Conservation (phyloP, 2,329 filamentous ascomycete genomes). For the Claviceps capensis region DNA sequence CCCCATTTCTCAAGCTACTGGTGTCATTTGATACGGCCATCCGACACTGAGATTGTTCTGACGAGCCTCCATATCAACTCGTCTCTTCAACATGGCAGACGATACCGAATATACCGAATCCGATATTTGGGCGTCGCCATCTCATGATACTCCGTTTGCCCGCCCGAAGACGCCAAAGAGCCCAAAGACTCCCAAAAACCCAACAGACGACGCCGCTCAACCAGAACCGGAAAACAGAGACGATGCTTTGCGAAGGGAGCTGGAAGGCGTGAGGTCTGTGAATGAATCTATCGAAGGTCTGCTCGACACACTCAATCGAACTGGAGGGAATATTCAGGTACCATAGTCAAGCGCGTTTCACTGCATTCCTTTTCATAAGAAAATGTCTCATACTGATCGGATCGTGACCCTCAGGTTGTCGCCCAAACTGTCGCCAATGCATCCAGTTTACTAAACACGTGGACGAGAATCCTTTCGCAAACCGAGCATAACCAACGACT, state of each 20-base stretch:
- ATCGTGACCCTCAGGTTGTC: conserved; percentile 47
- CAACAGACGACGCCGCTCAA: conserved; percentile 23
- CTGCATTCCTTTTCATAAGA: background rate
- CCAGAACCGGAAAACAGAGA: conserved; percentile 51
- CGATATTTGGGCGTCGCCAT: conserved; percentile 34
- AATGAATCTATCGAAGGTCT: conserved; percentile 79
- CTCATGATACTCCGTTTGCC: conserved; percentile 17
- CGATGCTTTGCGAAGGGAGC: conserved; percentile 59
- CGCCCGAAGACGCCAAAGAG: conserved; percentile 30
- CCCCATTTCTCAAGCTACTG: background rate
- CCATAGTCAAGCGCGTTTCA: background rate
- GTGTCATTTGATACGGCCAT: background rate
- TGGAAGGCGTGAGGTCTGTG: conserved; percentile 71
- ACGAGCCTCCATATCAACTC: background rate
- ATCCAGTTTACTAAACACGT: conserved; percentile 81
- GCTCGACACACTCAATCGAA: conserved; percentile 55
- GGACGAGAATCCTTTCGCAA: conserved; percentile 90
- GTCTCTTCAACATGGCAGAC: conserved; percentile 26
- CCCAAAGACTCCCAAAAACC: conserved; percentile 33
- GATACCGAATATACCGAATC: conserved; percentile 31
- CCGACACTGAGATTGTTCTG: background rate
- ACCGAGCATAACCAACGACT: conserved; percentile 95
- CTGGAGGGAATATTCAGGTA: conserved; percentile 67
- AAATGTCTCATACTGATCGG: background rate
- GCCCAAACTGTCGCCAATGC: conserved; percentile 75